Base-by-base conservation (phyloP, 2,329 filamentous ascomycete species). In the Amauroascus verrucosus region DNA sequence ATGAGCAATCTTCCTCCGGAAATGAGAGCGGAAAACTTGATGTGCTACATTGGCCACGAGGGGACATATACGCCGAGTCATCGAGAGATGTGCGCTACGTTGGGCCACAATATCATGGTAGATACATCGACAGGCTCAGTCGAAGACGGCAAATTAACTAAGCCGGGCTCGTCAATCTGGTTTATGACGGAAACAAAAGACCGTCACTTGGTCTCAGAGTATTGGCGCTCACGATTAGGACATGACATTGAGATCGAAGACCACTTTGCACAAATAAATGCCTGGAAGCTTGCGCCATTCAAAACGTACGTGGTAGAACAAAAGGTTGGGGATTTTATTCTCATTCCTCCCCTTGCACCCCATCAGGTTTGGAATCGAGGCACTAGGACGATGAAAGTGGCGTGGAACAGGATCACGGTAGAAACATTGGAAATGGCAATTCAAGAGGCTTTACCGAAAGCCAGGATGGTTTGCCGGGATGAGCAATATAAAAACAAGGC, bases 401-500 rank as follows among this genome's bases (percentile, higher is more conserved):
- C 93, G 0, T 98, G 93, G 93, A 98, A 98, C 67, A 81, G 93
- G 24, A 96, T 88, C 0, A 96, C 90, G 0, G 85, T 86, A 1
- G 89, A 97, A 64, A 97, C 93, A 0, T 77, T 98, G 2, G 85
- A 91, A 59, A 75, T 94, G 67, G 93, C 91, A 0, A 69, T 97
- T 18, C 79, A 83, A 55, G 93, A 97, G 71, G 89, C 91, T 0
- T 76, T 98, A 2, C 89, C 90, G 0, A 88, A 89, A 61, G 88
- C 90, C 8, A 81, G 89, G 11, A 80, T 96, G 60, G 91, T 97
- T 2, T 97, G 93, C 65, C 85, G 93, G 35, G 93, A 98, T 60
- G 93, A 98, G 67, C 91, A 97, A 67, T 98, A 98, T 75, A 97
- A 97, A 68, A 96, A 95, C 72, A 97, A 97, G 67, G 88, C 90